A percentile compares a stretch with the other conserved stretches of the same genome.
phyloP scores from a whole-genome alignment of 2,329 filamentous ascomycete species.

The Colletotrichum somersetense region DNA sequence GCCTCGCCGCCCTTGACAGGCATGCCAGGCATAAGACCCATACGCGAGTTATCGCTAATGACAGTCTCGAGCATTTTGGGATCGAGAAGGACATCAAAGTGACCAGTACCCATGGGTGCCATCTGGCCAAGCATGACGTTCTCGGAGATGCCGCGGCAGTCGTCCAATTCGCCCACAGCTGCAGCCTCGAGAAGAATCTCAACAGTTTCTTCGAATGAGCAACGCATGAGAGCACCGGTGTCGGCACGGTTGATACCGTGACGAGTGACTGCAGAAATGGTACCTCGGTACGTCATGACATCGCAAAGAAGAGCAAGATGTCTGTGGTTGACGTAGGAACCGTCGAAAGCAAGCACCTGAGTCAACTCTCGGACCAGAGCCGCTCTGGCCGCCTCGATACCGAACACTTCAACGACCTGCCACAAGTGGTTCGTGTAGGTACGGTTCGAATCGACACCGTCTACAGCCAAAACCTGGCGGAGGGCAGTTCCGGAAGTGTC shows the following conservation, averaged over 20 bases:
- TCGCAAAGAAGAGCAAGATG: constrained; percentile 95
- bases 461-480: constrained; percentile 84
- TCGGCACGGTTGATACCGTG: constrained; percentile 99
- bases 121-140: constrained; percentile 99
- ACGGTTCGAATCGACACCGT: constrained; percentile 86
- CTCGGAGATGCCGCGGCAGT: constrained; percentile 97
- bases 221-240: constrained; percentile 98
- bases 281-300: constrained; percentile 96
- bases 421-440: constrained; percentile 97
- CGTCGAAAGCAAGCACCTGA: constrained; percentile 95
- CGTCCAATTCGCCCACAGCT: constrained; percentile 93
- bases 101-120: constrained; percentile 95
- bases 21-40: constrained; percentile 84
- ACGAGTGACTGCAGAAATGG: constrained; percentile 95
- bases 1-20: constrained; percentile 80
- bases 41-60: constrained; percentile 90
- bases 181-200: constrained; percentile 98
- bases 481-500: constrained; percentile 94
- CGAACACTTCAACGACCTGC: constrained; percentile 93
- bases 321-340: constrained; percentile 99
- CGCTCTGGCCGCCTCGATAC: constrained; percentile 92
- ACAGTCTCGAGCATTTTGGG: constrained; percentile 96
- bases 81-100: constrained; percentile 94
- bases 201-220: constrained; percentile 99
- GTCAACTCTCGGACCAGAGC: constrained; percentile 90